Base-by-base conservation (phyloP, 192 early-diverging fungal genomes). In the Neocallimastix lanati region DNA sequence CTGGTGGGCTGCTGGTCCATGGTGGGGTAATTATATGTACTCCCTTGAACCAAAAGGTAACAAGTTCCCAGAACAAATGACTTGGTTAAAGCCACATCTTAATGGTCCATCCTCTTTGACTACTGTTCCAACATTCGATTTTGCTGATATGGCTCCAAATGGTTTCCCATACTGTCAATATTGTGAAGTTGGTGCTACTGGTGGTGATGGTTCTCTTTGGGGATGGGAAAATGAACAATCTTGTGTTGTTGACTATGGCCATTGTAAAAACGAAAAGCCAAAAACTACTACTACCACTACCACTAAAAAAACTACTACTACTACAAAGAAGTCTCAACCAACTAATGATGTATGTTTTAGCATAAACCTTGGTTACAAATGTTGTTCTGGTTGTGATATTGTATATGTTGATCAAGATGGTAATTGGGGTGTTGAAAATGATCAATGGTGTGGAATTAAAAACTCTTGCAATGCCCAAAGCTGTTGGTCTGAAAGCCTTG, bases 1-100 rank as follows among this genome's bases (percentile, higher is more conserved):
- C 4, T 83, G 67, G 76, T 83, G 82, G 82, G 82, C 82, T 29
- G 82, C 82, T 33, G 82, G 82, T 28, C 29, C 82, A 28, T 28
- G 77, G 33, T 83, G 82, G 82, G 78, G 78, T 18, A 13, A 16
- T 14, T 50, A 50, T 21, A 50, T 50, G 40, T 50, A 50, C 7
- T 50, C 40, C 4, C 14, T 50, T 50, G 40, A 50, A 50, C 40
- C 40, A 50, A 50, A 50, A 50, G 40, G 40, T 14, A 6, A 50
- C 4, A 50, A 21, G 6, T 50, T 50, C 40, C 40, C 40, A 21
- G 18, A 21, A 13, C 40, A 50, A 50, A 50, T 50, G 40, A 50
- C 40, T 21, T 50, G 40, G 40, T 50, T 50, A 50, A 50, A 50
- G 6, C 40, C 40, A 50, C 40, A 50, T 50, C 40, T 50, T 50